A percentile compares a stretch with the other conserved stretches of the same genome.
phyloP scores from a whole-genome alignment of 192 early-diverging fungal species.

The Chytriomyces sp. region DNA sequence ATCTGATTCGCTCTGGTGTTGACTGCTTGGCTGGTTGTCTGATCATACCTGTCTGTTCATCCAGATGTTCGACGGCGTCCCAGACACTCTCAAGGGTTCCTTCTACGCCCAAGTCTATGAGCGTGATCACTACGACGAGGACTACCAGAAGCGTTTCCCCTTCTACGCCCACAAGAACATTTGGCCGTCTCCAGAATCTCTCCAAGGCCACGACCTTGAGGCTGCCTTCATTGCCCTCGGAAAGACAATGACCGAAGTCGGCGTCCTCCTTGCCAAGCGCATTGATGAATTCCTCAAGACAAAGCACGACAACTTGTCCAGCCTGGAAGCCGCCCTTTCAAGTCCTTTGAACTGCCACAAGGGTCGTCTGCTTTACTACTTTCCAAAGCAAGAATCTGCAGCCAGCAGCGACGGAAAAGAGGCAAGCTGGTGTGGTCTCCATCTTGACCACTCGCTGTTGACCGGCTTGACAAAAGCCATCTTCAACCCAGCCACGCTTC shows the following conservation, averaged over 20 bases:
- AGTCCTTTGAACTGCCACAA: slow-evolving; percentile 44
- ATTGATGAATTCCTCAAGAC: slow-evolving; percentile 63
- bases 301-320: slow-evolving; percentile 27
- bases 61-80: slow-evolving; percentile 64
- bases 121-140: background rate
- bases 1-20: too few species aligned
- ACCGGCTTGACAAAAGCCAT: slow-evolving; percentile 72
- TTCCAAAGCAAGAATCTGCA: slow-evolving; percentile 49
- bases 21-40: too few species aligned
- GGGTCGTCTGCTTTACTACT: slow-evolving; percentile 73
- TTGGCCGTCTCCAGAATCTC: slow-evolving; percentile 50
- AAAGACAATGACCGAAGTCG: slow-evolving; percentile 60
- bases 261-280: slow-evolving; percentile 57
- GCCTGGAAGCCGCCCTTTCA: slow-evolving; percentile 59
- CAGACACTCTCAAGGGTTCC: slow-evolving; percentile 67
- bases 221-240: slow-evolving; percentile 55
- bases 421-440: slow-evolving; percentile 75
- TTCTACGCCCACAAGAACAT: slow-evolving; percentile 45
- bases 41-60: too few species aligned
- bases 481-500: slow-evolving; percentile 39
- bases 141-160: background rate
- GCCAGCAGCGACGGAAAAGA: slow-evolving; percentile 37
- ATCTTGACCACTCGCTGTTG: slow-evolving; percentile 68
- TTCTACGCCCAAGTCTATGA: slow-evolving; percentile 55
- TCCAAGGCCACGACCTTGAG: background rate